Base-by-base conservation (phyloP, 495 filamentous ascomycete genomes). In the Lophium mytilinum region DNA sequence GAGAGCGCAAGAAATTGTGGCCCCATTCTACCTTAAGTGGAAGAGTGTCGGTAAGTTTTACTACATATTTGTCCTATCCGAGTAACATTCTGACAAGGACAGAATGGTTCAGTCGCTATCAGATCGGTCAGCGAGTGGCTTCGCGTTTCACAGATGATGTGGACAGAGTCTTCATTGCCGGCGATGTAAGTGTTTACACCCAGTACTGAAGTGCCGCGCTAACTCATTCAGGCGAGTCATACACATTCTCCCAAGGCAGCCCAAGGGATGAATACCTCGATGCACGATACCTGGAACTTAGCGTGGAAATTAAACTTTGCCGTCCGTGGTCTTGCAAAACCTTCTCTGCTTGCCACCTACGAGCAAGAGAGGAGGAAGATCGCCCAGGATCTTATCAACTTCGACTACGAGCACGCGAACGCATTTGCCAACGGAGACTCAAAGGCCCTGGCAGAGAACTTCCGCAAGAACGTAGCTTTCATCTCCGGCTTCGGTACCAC, bases 11-110 rank as follows among this genome's bases (percentile, higher is more conserved):
- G 77, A 78, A 54, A 87, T 87, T 18, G 77, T 90, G 61, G 66
- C 78, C 19, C 86, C 86, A 11, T 88, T 84, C 70, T 72, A 59
- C 0, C 77, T 88, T n/a, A 76, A 82, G 62, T 90, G 85, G 85
- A 85, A 84, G 68, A 67, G 72, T 12, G 74, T 85, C 3, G 62
- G 62, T 65, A 45, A 48, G 62, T 47, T 12, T 21, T 33, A 12
- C 5, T 36, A 18, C 43, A 18, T 7, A 1, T 18, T n/a, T n/a
- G 8, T 37, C 4, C 4, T 17, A 18, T 1, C 35, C 21, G 33
- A n/a, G 10, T 1, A n/a, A 4, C 4, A 7, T 11, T 35, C 56
- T 55, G 43, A 56, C 45, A 33, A 36, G 12, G 7, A 0, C 17
- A 63, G 82, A 83, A 61, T 86, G 83, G 83, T 86, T 82, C 61